Base-by-base conservation (phyloP, 2,329 filamentous ascomycete genomes). In the Xylariaceae sp. region DNA sequence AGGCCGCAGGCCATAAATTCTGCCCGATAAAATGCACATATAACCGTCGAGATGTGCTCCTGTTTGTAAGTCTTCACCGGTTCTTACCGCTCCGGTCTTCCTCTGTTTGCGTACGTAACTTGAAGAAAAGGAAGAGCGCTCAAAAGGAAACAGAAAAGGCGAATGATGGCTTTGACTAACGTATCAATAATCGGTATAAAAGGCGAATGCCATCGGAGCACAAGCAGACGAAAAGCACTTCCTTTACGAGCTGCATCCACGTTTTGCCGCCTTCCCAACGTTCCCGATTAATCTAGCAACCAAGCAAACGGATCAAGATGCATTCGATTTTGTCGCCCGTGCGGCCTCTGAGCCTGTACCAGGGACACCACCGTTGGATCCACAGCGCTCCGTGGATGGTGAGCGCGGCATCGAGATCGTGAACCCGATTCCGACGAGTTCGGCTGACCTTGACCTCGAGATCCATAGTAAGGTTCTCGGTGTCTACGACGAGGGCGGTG, bases 241-340 rank as follows among this genome's bases (percentile, higher is more conserved):
- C 54, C 65, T 72, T 18, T 74, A 75, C 60, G 75, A 77, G 49
- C 66, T 73, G 1, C 69, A 77, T 34, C 72, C 74, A 5, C 63
- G 67, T 18, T 76, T 77, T 44, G 69, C 74, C 15, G 66, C 65
- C 6, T 77, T 77, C 56, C 75, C 75, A n/a, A 77, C 74, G 0
- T 77, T 76, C 53, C 70, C 74, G 26, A 71, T 75, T 59, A 75
- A 75, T 51, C 67, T 76, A 4, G 66, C 68, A 36, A 76, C 75
- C 64, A 77, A 76, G 61, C 69, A 72, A 60, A 74, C 73, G 5
- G 69, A 72, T 47, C 71, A 74, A 53, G 74, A 76, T 57, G 57
- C 57, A 13, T 57, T 57, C 43, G 54, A 59, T 15, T 48, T 51
- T 29, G 47, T 55, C 10, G 46, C 51, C 6, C 57, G 54, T 26